Conservation (phyloP, 2,329 filamentous ascomycete genomes). For the Neofusicoccum kwambonambiense region DNA sequence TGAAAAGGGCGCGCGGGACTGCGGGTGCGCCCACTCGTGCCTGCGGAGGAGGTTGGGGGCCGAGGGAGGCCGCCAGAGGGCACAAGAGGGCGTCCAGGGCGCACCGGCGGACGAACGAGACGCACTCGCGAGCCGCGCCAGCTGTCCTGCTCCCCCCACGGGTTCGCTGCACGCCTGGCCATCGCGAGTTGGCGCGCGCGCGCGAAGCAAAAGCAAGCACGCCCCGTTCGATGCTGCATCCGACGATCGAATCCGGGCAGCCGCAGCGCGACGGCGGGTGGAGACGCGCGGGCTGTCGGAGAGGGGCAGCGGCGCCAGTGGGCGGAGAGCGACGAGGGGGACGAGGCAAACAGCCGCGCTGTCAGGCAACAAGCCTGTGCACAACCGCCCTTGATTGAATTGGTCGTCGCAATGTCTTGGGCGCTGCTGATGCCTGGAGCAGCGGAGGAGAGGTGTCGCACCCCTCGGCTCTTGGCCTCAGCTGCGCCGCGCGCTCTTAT, state of each 20-base stretch:
- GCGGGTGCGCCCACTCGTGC: slow-evolving; percentile 1
- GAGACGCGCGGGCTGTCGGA: neutral
- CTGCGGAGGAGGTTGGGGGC: neutral
- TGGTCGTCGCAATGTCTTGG: slow-evolving; percentile 9
- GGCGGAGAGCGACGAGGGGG: neutral
- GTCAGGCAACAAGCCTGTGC: slow-evolving; percentile 10
- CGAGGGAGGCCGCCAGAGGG: neutral
- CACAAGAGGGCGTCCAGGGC: slow-evolving; percentile 1
- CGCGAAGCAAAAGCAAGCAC: slow-evolving; percentile 8
- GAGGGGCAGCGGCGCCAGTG: neutral
- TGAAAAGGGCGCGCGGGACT: slow-evolving; percentile 1
- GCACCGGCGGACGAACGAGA: neutral
- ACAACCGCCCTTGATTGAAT: slow-evolving; percentile 2
- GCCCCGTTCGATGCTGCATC: neutral
- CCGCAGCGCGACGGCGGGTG: neutral
- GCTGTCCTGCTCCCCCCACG: slow-evolving; percentile 1
- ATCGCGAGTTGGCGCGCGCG: neutral
- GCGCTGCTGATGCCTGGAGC: slow-evolving; percentile 12
- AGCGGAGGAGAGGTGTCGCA: neutral
- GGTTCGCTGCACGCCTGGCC: neutral
- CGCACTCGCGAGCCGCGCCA: neutral
- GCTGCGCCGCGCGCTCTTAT: slow-evolving; percentile 6
- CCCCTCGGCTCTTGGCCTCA: neutral
- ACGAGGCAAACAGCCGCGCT: slow-evolving; percentile 13
- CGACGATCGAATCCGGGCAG: neutral